These are phyloP conservation scores for Colletotrichum horii DNA, from an alignment of 2,329 filamentous ascomycete species.

Conservation along the genomic window DNA sequence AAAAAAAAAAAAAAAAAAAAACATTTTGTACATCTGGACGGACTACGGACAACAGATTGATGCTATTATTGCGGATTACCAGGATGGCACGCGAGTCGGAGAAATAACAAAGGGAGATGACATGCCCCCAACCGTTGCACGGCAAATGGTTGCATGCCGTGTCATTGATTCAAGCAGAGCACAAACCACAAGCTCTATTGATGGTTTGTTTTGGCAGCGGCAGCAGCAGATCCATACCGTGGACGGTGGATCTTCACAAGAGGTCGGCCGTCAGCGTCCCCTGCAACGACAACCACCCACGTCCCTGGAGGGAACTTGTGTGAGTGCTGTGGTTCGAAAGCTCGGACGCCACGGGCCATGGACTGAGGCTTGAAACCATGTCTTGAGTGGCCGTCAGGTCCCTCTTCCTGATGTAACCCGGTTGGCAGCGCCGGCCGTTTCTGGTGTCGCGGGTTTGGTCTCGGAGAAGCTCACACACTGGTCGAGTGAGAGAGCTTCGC, in stretches of 20 bases:
- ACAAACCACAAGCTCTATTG: background rate
- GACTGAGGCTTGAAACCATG: constrained; percentile 16
- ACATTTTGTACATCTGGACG: background rate
- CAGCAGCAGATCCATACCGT: constrained; percentile 1
- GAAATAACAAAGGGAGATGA: constrained; percentile 15
- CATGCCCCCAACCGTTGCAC: constrained; percentile 2
- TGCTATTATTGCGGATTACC: background rate
- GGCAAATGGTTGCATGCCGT: background rate
- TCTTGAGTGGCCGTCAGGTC: constrained; percentile 18
- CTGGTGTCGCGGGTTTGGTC: constrained; percentile 5
- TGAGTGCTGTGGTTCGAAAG: constrained; percentile 12
- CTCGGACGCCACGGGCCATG: background rate
- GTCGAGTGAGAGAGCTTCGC: background rate
- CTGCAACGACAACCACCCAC: background rate
- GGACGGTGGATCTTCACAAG: background rate
- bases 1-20: background rate
- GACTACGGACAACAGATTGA: background rate
- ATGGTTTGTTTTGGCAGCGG: constrained; percentile 2
- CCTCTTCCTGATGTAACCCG: constrained; percentile 13
- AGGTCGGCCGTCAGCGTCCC: background rate
- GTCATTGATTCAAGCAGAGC: background rate
- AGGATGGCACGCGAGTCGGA: constrained; percentile 9
- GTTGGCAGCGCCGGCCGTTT: constrained; percentile 2
- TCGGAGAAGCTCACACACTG: background rate
- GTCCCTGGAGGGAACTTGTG: constrained; percentile 15